Evolutionary conservation across 2,329 filamentous ascomycete species (phyloP).

Genomic region (Hirsutella rhossiliensis): DNA sequence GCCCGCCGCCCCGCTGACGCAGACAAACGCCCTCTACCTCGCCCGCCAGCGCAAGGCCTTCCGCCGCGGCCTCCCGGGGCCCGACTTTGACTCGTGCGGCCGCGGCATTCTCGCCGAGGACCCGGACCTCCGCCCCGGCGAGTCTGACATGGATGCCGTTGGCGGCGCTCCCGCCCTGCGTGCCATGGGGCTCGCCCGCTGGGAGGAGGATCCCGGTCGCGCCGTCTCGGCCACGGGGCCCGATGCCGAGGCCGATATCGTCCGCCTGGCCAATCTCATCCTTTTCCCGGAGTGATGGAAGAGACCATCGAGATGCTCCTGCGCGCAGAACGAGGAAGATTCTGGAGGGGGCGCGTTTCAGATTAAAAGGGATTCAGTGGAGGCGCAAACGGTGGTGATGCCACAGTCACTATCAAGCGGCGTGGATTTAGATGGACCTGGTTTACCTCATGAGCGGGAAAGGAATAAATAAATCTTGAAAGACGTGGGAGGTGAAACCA

Average conservation of each 20-base stretch:
- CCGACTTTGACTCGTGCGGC: constrained; percentile 43
- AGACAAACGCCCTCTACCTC: constrained; percentile 45
- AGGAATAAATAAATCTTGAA: no score
- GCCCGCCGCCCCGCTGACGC: constrained; percentile 42
- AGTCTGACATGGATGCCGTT: constrained; percentile 37
- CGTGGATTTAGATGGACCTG: no score
- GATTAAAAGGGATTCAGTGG: no score
- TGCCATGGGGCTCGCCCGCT: constrained; percentile 46
- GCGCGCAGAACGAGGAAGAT: no score
- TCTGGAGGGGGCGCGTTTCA: no score
- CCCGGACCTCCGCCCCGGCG: constrained; percentile 32
- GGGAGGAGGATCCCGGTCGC: constrained; percentile 19
- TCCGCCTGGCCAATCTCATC: constrained; percentile 43
- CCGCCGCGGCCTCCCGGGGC: constrained; percentile 38
- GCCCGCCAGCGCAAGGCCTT: constrained; percentile 46
- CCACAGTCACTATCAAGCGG: no score
- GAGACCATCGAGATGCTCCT: background rate
- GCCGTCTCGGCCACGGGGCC: constrained; percentile 8
- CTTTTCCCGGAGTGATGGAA: constrained; percentile 1
- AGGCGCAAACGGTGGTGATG: no score
- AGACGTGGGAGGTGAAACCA: no score
- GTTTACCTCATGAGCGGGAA: no score
- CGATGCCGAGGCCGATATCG: constrained; percentile 37
- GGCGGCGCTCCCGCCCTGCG: constrained; percentile 38
- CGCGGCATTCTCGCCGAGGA: constrained; percentile 36